Percentiles rank a stretch among this genome's conserved stretches.
Evolutionary conservation across 352 stramenopile species (phyloP).

Genomic region (Thraustochytrium sp.): DNA sequence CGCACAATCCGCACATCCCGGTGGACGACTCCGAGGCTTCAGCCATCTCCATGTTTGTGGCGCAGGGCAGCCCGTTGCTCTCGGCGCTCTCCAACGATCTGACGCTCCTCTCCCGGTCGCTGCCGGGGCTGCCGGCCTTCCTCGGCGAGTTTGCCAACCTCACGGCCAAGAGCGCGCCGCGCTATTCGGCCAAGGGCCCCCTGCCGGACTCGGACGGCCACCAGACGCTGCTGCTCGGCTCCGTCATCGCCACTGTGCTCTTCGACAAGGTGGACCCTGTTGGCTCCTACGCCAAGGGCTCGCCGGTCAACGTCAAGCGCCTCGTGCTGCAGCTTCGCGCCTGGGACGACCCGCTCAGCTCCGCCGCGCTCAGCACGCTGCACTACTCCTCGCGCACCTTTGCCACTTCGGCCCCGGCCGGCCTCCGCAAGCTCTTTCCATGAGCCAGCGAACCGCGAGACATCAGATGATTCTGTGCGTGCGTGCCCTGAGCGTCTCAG

Average conservation of each 20-base stretch:
- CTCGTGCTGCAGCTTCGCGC: background rate
- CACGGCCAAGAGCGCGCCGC: background rate
- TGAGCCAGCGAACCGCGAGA: no score
- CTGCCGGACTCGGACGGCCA: background rate
- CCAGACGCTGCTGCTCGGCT: conserved; percentile 1
- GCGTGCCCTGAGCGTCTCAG: no score
- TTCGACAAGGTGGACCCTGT: conserved; percentile 7
- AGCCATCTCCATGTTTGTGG: conserved; percentile 37
- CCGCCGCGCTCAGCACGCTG: conserved; percentile 21
- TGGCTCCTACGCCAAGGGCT: conserved; percentile 11
- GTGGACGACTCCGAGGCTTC: conserved; percentile 22
- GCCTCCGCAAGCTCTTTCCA: conserved; percentile 27
- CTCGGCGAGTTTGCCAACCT: conserved; percentile 18
- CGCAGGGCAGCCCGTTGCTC: conserved; percentile 18
- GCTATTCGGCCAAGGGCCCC: background rate
- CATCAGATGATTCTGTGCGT: no score
- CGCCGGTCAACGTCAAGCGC: background rate
- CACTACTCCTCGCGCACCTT: conserved; percentile 14
- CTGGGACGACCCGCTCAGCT: background rate
- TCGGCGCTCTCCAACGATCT: background rate
- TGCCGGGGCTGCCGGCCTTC: background rate
- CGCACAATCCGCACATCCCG: background rate
- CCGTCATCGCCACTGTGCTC: background rate
- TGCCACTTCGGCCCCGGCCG: background rate
- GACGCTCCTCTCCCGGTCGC: background rate